Base-by-base conservation (phyloP, 192 early-diverging fungal genomes). In the Backusella macrospora region DNA sequence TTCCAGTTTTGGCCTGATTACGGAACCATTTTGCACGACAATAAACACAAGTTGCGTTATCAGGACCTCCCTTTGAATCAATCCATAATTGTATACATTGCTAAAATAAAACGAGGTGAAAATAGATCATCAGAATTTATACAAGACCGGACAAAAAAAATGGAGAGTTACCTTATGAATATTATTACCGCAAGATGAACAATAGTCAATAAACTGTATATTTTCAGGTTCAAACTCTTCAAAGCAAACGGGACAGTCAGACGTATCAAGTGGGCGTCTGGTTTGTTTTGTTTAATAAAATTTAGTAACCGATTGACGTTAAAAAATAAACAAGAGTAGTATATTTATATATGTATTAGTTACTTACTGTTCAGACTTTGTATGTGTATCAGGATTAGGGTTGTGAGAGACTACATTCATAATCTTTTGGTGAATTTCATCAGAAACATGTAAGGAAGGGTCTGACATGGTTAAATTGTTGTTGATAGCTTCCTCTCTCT, bases 161-260 rank as follows among this genome's bases (percentile, higher is more conserved):
- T 0, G 26, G 26, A 26, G 1, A 4, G 3, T 18, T 59, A 59
- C 71, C 15, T 45, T 29, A 59, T 78, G 76, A 34, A 78, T 59
- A 39, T 78, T 78, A 15, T 78, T 78, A 38, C 70, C 71, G 21
- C 71, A 78, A 4, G 34, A 46, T 4, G n/a, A 48, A 23, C 76
- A 78, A 34, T 59, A 78, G 4, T 43, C 43, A 44, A 73, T 78
- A 3, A 23, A 46, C 6, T 15, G 16, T 4, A 73, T 52, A 4
- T 64, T 65, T 14, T 66, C 43, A 23, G 72, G 45, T 38, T 65
- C 46, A 47, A 78, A 78, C 6, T 45, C 23, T 69, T 78, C 76
- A 46, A 78, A 78, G 21, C 76, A 78, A 5, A 78, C 73, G 3
- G 76, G 76, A 43, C 76, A 78, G 13, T 78, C 76, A 0, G 76